Conservation (phyloP, 305 asterid genomes). For the Fraxinus greggii region DNA sequence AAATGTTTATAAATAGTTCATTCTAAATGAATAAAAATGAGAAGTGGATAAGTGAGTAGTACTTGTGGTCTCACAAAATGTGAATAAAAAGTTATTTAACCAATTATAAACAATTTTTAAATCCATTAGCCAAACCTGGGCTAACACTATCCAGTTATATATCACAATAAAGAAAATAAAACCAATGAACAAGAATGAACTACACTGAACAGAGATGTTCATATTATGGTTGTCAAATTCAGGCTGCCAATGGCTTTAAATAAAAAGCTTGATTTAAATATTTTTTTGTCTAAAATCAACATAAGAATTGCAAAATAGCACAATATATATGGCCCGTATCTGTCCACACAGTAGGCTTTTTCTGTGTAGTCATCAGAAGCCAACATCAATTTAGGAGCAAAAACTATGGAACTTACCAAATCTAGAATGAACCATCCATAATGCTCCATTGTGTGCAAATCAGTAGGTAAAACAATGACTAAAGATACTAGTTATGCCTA, state of each 20-base stretch:
- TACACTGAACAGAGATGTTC: slow-evolving; percentile 9
- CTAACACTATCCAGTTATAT: slow-evolving; percentile 4
- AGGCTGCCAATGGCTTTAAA: neutral
- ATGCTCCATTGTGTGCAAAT: slow-evolving; percentile 46
- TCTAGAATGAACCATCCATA: slow-evolving; percentile 61
- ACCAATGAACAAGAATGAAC: neutral
- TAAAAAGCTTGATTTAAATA: slow-evolving; percentile 14
- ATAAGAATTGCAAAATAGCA: slow-evolving; percentile 14
- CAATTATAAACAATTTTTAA: no score
- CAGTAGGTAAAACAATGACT: slow-evolving; percentile 4
- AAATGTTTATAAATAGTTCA: no score
- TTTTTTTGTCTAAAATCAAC: neutral
- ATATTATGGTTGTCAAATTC: slow-evolving; percentile 12
- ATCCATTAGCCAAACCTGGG: neutral
- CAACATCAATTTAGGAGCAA: slow-evolving; percentile 75
- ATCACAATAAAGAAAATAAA: neutral
- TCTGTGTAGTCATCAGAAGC: slow-evolving; percentile 98
- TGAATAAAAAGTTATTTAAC: neutral
- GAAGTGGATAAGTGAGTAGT: neutral
- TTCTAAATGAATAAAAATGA: no score
- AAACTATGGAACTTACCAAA: slow-evolving; percentile 57
- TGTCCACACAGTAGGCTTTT: slow-evolving; percentile 88
- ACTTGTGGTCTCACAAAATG: neutral
- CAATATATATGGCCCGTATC: slow-evolving; percentile 84
- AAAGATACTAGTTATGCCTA: neutral